Percentiles rank a stretch among this genome's conserved stretches.
phyloP scores from a whole-genome alignment of 164 flowering plant genomes.

The Annona squamosa region DNA sequence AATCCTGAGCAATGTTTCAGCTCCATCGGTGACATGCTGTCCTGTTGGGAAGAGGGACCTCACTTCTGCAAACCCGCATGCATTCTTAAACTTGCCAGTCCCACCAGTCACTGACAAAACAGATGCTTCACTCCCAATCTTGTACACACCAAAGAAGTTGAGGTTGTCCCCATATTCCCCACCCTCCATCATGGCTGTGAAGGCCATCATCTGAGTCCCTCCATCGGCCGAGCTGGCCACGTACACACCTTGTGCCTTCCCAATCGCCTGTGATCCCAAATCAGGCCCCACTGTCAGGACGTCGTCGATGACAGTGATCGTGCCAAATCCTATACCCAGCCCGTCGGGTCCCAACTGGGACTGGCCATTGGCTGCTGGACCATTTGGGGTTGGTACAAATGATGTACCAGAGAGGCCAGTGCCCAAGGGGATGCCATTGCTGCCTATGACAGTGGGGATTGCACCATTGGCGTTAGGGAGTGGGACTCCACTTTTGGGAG shows the following conservation, averaged over 20 bases:
- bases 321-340: conserved; percentile 65
- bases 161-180: conserved; percentile 77
- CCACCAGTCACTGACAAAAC: conserved; percentile 71
- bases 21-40: conserved; percentile 54
- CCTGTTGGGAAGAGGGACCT: conserved; percentile 60
- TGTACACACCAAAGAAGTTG: conserved; percentile 69
- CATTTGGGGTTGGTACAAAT: conserved; percentile 34
- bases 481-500: conserved; percentile 52
- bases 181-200: conserved; percentile 69
- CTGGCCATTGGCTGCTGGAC: conserved; percentile 20
- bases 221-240: conserved; percentile 69
- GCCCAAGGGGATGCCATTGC: conserved; percentile 65
- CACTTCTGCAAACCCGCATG: conserved; percentile 65
- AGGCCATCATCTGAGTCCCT: conserved; percentile 63
- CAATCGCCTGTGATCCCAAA: conserved; percentile 42
- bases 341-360: conserved; percentile 68
- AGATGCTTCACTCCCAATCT: conserved; percentile 54
- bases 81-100: conserved; percentile 72
- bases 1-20: conserved; percentile 63
- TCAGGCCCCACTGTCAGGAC: conserved; percentile 45
- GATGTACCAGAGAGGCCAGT: conserved; percentile 69
- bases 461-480: conserved; percentile 81
- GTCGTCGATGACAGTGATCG: conserved; percentile 66
- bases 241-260: conserved; percentile 65
- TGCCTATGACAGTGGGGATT: conserved; percentile 55